Evolutionary conservation across 306 rosid genomes (phyloP).

Genomic region (Dalbergia cochinchinensis): DNA sequence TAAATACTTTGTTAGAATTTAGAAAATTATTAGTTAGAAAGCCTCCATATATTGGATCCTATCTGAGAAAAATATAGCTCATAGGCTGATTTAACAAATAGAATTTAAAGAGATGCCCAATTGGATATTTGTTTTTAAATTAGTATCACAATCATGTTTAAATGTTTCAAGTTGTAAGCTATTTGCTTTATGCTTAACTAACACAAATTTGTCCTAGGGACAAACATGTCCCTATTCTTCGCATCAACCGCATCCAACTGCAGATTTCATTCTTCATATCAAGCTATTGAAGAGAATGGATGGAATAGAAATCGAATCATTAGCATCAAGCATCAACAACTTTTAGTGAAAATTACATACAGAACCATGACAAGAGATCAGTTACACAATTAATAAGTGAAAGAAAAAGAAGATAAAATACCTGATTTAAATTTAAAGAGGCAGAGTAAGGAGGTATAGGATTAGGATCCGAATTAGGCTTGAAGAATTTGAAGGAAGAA

Average conservation of each 20-base stretch:
- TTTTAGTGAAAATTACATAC: not conserved
- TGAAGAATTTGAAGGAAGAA: slow-evolving; percentile 51
- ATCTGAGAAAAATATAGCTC: slow-evolving; percentile 17
- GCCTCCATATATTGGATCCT: slow-evolving; percentile 24
- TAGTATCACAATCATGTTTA: not conserved
- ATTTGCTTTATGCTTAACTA: not conserved
- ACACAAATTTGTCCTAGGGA: not conserved
- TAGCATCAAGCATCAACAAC: not conserved
- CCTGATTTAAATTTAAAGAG: slow-evolving; percentile 62
- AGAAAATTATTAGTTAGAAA: slow-evolving; percentile 14
- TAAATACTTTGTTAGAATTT: not conserved
- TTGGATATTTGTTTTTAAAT: slow-evolving; percentile 10
- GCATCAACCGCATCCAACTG: not conserved
- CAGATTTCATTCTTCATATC: slow-evolving; percentile 8
- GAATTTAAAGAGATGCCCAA: slow-evolving; percentile 1
- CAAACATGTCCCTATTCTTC: not conserved
- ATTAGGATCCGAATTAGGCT: slow-evolving; percentile 40
- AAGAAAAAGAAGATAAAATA: not conserved
- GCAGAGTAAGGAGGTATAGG: slow-evolving; percentile 44
- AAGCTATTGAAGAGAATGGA: not conserved
- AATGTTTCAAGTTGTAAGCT: slow-evolving; percentile 25
- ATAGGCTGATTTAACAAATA: slow-evolving; percentile 1
- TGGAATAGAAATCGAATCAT: not conserved
- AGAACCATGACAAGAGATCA: not conserved
- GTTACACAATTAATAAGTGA: not conserved